Evolutionary conservation across 2,329 filamentous ascomycete species (phyloP).

Genomic region (Trichoderma harzianum): DNA sequence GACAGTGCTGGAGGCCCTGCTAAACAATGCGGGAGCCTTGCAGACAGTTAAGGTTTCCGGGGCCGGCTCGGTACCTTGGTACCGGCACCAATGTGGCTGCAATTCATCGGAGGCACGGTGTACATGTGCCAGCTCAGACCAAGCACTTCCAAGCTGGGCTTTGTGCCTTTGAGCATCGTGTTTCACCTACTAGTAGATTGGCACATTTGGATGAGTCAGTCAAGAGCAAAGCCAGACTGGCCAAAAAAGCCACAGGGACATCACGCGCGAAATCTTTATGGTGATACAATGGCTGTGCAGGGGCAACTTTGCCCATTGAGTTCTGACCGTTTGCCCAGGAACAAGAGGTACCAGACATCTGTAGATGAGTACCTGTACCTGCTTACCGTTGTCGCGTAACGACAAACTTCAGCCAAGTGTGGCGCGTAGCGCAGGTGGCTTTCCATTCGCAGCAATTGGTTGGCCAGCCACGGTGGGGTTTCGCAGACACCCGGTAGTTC

Average conservation of each 20-base stretch:
- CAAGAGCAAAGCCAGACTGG: background rate
- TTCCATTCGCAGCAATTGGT: background rate
- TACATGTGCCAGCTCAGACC: background rate
- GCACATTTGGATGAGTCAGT: background rate
- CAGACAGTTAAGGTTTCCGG: background rate
- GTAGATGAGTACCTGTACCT: background rate
- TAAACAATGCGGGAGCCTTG: background rate
- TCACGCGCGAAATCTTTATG: background rate
- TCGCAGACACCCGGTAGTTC: background rate
- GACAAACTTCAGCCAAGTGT: background rate
- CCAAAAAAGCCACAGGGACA: background rate
- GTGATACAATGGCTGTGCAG: background rate
- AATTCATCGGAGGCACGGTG: background rate
- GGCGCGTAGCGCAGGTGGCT: conserved; percentile 6
- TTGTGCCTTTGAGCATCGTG: background rate
- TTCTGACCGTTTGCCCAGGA: background rate
- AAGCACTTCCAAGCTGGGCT: background rate
- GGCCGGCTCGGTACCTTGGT: background rate
- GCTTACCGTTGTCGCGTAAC: background rate
- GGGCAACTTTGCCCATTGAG: background rate
- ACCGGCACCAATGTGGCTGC: background rate
- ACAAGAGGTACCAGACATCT: background rate
- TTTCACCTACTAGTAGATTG: background rate
- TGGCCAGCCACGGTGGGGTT: background rate
- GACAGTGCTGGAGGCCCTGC: background rate